Evolutionary conservation across 2,329 filamentous ascomycete species (phyloP).

Genomic region (Cyphellophora europaea): DNA sequence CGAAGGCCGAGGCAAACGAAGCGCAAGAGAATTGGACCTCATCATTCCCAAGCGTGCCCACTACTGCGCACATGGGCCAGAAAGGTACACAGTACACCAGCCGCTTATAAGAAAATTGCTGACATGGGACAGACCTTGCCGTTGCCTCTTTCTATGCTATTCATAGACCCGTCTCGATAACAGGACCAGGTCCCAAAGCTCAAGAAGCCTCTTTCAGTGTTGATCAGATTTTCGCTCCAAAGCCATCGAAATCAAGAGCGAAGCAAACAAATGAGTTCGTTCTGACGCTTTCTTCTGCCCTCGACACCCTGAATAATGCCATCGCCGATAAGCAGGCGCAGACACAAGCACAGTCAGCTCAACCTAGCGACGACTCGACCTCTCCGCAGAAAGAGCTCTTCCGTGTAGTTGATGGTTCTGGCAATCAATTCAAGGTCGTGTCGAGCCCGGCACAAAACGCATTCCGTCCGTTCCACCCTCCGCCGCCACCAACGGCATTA

Average conservation of each 20-base stretch:
- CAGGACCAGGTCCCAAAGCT: conserved; percentile 64
- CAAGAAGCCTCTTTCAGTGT: conserved; percentile 63
- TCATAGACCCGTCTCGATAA: conserved; percentile 86
- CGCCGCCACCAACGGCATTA: conserved; percentile 64
- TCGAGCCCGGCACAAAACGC: conserved; percentile 47
- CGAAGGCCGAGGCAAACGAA: conserved; percentile 25
- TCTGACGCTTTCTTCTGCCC: conserved; percentile 49
- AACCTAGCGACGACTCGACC: conserved; percentile 12
- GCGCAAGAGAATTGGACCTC: conserved; percentile 22
- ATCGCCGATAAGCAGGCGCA: conserved; percentile 30
- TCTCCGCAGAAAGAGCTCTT: conserved; percentile 20
- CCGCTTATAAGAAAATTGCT: conserved; percentile 2
- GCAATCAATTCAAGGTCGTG: conserved; percentile 53
- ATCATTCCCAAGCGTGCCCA: conserved; percentile 39
- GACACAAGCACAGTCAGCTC: conserved; percentile 51
- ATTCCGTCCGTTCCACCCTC: conserved; percentile 73
- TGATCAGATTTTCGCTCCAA: conserved; percentile 69
- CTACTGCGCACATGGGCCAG: conserved; percentile 38
- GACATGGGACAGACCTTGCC: conserved; percentile 57
- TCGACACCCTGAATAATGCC: conserved; percentile 33
- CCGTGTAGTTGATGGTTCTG: conserved; percentile 7
- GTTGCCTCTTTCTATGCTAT: conserved; percentile 92
- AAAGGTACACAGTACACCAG: conserved; percentile 27
- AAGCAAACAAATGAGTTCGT: conserved; percentile 50
- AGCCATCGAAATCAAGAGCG: conserved; percentile 34